Base-by-base conservation (phyloP, 495 filamentous ascomycete genomes). In the Chaetomium tenue region DNA sequence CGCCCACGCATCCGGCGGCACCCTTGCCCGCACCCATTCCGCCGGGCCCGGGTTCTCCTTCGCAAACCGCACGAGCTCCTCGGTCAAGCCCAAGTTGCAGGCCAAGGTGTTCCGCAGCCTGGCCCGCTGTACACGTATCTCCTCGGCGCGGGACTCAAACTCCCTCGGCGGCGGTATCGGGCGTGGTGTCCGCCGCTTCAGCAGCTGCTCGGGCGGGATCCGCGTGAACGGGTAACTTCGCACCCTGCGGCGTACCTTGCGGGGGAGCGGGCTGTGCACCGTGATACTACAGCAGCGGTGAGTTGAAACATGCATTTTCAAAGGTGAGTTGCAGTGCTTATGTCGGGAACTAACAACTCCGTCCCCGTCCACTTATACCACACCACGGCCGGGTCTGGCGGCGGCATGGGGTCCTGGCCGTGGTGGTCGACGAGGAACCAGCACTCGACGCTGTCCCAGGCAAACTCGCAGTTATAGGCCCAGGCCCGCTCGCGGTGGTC, bases 401-500 rank as follows among this genome's bases (percentile, higher is more conserved):
- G 37, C 20, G 37, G 55, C 26, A 20, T 58, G n/a, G 37, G n/a
- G 37, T 58, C 55, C 55, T 37, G 55, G 2, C 55, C 55, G 55
- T 58, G 55, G 37, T 58, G 55, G 55, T 58, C 55, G 37, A 58
- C 22, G 16, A 58, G 55, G 22, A 58, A 58, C 55, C 55, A 58
- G 20, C 55, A 58, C 55, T 58, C 55, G 55, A 58, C 37, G n/a
- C 42, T 58, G 20, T 58, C 55, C 33, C 40, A 8, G 37, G 55
- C 55, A 58, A 58, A 58, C n/a, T 58, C 18, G 55, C 55, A 44
- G 33, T 44, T 5, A 37, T 58, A 58, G 37, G 13, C 22, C 55
- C 55, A 58, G 55, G 2, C 37, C 39, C 55, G 55, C 55, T 58
- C 55, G 39, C 39, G 55, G 39, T 26, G n/a, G 18, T 28, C 13